phyloP scores from a whole-genome alignment of 75 land plant species.

The Larix kaempferi region DNA sequence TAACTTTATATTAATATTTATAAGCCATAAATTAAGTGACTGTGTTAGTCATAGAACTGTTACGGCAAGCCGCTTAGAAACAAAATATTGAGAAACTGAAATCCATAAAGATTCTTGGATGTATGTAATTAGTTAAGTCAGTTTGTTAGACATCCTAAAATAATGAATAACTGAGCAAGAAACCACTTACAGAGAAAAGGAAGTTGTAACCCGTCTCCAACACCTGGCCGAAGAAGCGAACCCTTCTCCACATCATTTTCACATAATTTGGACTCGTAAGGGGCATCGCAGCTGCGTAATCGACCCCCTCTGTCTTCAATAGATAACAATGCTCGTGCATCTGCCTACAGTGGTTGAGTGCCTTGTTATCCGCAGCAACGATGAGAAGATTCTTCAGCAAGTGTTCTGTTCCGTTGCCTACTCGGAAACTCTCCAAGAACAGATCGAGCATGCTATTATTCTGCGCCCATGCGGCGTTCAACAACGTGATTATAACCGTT shows the following conservation, averaged over 20 bases:
- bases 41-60: too few relatives aligned
- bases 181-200: conserved; percentile 49
- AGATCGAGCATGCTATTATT: conserved; percentile 58
- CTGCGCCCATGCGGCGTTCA: conserved; percentile 67
- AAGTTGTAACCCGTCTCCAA: conserved; percentile 65
- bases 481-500: conserved; percentile 60
- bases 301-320: conserved; percentile 49
- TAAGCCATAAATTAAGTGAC: too few relatives aligned
- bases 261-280: conserved; percentile 69
- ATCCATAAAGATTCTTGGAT: too few relatives aligned
- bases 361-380: conserved; percentile 55
- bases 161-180: too few relatives aligned
- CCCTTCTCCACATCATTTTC: conserved; percentile 89
- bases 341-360: conserved; percentile 53
- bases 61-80: too few relatives aligned
- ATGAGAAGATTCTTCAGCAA: conserved; percentile 55
- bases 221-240: conserved; percentile 44
- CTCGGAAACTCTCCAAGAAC: conserved; percentile 57
- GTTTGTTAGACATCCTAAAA: too few relatives aligned
- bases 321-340: conserved; percentile 45
- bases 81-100: too few relatives aligned
- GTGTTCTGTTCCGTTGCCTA: conserved; percentile 48
- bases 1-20: too few relatives aligned
- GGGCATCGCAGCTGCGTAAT: conserved; percentile 50
- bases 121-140: too few relatives aligned